Evolutionary conservation across 2,329 filamentous ascomycete genomes (phyloP).

Genomic region (Coniochaeta prunicola): DNA sequence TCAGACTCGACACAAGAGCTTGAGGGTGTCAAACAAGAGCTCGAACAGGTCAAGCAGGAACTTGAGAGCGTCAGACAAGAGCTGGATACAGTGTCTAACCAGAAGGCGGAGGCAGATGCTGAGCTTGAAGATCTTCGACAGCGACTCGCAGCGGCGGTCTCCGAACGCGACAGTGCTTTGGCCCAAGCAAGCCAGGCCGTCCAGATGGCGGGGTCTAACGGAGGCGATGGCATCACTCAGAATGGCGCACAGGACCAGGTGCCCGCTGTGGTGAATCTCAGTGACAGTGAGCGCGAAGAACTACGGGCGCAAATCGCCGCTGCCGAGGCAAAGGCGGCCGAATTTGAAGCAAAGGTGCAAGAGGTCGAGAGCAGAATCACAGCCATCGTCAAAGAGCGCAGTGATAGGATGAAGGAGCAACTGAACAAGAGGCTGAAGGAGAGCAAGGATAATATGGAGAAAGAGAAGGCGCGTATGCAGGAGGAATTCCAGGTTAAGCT

Average conservation of each 20-base stretch:
- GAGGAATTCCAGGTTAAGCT: slow-evolving; percentile 39
- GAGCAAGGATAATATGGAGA: slow-evolving; percentile 44
- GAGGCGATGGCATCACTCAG: slow-evolving; percentile 15
- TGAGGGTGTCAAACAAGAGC: slow-evolving; percentile 14
- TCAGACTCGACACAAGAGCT: not conserved
- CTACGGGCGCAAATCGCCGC: slow-evolving; percentile 56
- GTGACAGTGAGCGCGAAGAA: slow-evolving; percentile 51
- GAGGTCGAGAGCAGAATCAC: slow-evolving; percentile 58
- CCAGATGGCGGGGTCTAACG: slow-evolving; percentile 15
- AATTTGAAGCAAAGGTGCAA: slow-evolving; percentile 56
- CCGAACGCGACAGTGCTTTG: slow-evolving; percentile 57
- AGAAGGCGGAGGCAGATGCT: slow-evolving; percentile 62
- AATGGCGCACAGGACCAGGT: slow-evolving; percentile 13
- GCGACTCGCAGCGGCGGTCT: slow-evolving; percentile 55
- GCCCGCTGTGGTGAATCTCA: slow-evolving; percentile 24
- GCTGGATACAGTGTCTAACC: slow-evolving; percentile 55
- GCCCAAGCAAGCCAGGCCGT: slow-evolving; percentile 22
- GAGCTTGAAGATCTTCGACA: slow-evolving; percentile 46
- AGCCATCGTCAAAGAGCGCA: slow-evolving; percentile 54
- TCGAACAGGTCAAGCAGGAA: slow-evolving; percentile 29
- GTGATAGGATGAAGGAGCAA: slow-evolving; percentile 61
- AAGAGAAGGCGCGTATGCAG: slow-evolving; percentile 46
- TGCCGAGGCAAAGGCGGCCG: slow-evolving; percentile 54
- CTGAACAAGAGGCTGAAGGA: slow-evolving; percentile 67
- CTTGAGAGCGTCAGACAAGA: slow-evolving; percentile 37